Evolutionary conservation across 2,329 filamentous ascomycete genomes (phyloP), one percentile per base, ranked within the genome.

Genomic region (Colletotrichum sp.): DNA sequence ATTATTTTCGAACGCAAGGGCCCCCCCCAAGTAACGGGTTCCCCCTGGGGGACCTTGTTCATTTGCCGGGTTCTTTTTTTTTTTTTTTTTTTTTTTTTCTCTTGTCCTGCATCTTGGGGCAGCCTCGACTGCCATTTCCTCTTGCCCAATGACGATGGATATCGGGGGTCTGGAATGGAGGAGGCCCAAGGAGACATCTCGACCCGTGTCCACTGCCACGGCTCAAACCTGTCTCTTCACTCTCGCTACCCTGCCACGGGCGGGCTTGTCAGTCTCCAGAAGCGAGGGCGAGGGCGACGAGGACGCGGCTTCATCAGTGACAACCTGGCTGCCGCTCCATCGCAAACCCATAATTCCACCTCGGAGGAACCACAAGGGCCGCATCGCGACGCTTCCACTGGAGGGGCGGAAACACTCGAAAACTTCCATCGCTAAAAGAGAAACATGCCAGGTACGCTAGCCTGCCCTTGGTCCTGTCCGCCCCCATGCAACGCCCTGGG

Each of bases 371-470:
- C 66, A 63, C 48, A 59, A 32, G 64, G 34, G 34, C 55, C 34
- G 57, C 57, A 48, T 72, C 70, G 55, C 55, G 73, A 72, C 44
- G 64, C 69, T 64, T 68, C 69, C 63, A 34, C 57, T 75, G 27
- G 74, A 73, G 64, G 74, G 74, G 74, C 64, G 70, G 74, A 73
- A 75, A 73, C 70, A 75, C 34, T 75, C 63, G 44, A 73, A 76
- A 65, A 55, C 74, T 73, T 74, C 74, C 59, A 76, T 76, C 71
- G 74, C 70, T 74, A 74, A 76, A 74, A 61, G 44, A 76, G 74
- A 76, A 76, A 75, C 73, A 60, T 60, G 61, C 44, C 48, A 69
- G 64, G 30, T 65, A 69, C 71, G 74, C 70, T 75, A 64, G 70
- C 48, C 59, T 27, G 57, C 30, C 57, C 57, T 68, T 32, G 39